phyloP scores from a whole-genome alignment of 2,329 filamentous ascomycete genomes.

The Aspergillus transmontanensis region DNA sequence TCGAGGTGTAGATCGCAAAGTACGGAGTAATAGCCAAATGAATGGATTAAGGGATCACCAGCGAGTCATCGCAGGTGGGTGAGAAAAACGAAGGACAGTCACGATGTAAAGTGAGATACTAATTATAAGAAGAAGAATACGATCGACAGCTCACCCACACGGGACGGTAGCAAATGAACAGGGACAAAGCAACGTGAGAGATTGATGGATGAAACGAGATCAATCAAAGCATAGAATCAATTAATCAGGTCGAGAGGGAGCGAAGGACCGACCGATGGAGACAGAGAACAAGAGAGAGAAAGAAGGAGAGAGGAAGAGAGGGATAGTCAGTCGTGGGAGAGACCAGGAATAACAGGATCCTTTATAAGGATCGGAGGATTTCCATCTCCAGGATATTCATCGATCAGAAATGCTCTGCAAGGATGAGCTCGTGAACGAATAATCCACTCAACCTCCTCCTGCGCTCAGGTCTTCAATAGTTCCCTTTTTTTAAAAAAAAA shows the following conservation, averaged over 20 bases:
- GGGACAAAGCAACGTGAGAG: not conserved
- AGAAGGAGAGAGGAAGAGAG: not conserved
- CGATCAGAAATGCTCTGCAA: constrained; percentile 4
- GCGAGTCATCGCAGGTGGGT: not conserved
- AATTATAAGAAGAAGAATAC: not conserved
- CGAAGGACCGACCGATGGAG: not conserved
- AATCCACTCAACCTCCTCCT: not conserved
- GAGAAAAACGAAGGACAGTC: not conserved
- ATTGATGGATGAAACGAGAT: not conserved
- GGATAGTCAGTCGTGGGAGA: not conserved
- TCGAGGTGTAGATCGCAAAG: not conserved
- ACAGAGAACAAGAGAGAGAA: too few species aligned
- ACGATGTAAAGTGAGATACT: not conserved
- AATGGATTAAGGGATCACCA: not conserved
- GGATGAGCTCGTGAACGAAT: not conserved
- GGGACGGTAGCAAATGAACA: constrained; percentile 1
- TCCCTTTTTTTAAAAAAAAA: too few species aligned
- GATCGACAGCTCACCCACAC: constrained; percentile 1
- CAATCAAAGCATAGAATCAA: too few species aligned
- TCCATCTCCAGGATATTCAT: not conserved
- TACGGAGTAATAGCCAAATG: not conserved
- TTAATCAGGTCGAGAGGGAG: not conserved
- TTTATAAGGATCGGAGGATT: constrained; percentile 8
- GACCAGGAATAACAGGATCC: not conserved
- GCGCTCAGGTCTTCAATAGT: not conserved